Conservation (phyloP, 257 asterid genomes). For the Ajuga chamaepitys region DNA sequence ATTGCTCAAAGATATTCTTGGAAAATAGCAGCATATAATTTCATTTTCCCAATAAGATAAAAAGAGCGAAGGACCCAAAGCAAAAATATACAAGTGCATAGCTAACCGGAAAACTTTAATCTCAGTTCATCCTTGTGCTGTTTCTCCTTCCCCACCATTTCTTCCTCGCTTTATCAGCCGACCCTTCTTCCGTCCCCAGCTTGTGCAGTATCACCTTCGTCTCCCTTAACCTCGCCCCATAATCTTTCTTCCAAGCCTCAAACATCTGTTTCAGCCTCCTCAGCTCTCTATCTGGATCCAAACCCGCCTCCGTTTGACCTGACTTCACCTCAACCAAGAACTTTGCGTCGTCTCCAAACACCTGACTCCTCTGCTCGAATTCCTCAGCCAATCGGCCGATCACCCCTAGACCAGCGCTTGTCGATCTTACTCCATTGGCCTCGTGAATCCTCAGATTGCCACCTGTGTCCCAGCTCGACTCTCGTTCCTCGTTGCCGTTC, state of each 20-base stretch:
- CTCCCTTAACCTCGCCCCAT: constrained; percentile 76
- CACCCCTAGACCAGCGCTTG: constrained; percentile 59
- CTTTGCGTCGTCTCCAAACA: constrained; percentile 90
- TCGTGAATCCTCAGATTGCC: constrained; percentile 43
- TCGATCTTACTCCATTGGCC: constrained; percentile 47
- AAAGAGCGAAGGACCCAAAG: neutral
- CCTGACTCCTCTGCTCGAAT: constrained; percentile 90
- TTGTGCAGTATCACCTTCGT: constrained; percentile 79
- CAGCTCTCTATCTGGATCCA: constrained; percentile 88
- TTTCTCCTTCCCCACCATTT: constrained; percentile 96
- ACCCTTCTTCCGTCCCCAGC: constrained; percentile 65
- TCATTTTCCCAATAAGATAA: neutral
- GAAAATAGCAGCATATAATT: neutral
- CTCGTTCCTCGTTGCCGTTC: constrained; percentile 52
- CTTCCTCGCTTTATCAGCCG: constrained; percentile 55
- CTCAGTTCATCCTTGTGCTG: constrained; percentile 53
- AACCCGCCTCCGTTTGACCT: constrained; percentile 75
- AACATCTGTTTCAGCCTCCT: constrained; percentile 82
- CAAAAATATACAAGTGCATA: constrained; percentile 4
- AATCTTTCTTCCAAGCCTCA: constrained; percentile 95
- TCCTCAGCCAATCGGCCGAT: constrained; percentile 87
- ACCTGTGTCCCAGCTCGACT: constrained; percentile 54
- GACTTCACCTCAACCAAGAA: constrained; percentile 93
- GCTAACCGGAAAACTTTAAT: neutral
- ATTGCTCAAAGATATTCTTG: neutral